Evolutionary conservation across 2,329 filamentous ascomycete species (phyloP), one percentile per base, ranked within the genome.

Genomic region (Cercospora sesami): DNA sequence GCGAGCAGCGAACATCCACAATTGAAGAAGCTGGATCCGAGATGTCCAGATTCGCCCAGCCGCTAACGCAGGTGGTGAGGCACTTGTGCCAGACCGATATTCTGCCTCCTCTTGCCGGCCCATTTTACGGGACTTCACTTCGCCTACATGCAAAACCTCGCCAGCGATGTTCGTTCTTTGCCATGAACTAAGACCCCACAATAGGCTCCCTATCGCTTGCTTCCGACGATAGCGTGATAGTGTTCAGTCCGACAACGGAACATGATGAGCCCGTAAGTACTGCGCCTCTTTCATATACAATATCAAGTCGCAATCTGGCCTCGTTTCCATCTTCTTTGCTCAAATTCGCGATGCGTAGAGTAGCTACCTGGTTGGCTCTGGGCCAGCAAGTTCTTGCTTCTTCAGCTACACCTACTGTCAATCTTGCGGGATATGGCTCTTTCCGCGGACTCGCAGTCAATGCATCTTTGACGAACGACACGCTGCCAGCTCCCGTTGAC

Each of bases 351-450:
- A 67, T 67, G 65, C 36, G 36, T 23, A 67, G 60, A 63, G 30
- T 53, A 63, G 65, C 65, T 31, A 63, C 51, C 3, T 67, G 65
- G 65, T 36, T 70, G 66, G 64, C 55, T 45, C 80, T 78, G 66
- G 82, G 57, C 26, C 79, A 68, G 42, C 69, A 69, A 23, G 33
- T 68, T 16, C 33, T 66, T 39, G 64, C 63, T 6, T 67, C 60
- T 36, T 55, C 64, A 18, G 62, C 60, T 28, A 61, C 61, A 39
- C 68, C 68, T 7, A 60, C 60, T 33, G 68, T 65, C 53, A 59
- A 62, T 30, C 68, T 69, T 21, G 31, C 55, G 31, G 68, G 68
- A 23, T 69, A 69, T 67, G 68, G 68, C 26, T 58, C 65, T 12
- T 69, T 69, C 36, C 69, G 69, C 30, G 71, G 70, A 10, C 67